Evolutionary conservation across 78 protist genomes (phyloP).

Genomic region (Dictyostelium purpureum): DNA sequence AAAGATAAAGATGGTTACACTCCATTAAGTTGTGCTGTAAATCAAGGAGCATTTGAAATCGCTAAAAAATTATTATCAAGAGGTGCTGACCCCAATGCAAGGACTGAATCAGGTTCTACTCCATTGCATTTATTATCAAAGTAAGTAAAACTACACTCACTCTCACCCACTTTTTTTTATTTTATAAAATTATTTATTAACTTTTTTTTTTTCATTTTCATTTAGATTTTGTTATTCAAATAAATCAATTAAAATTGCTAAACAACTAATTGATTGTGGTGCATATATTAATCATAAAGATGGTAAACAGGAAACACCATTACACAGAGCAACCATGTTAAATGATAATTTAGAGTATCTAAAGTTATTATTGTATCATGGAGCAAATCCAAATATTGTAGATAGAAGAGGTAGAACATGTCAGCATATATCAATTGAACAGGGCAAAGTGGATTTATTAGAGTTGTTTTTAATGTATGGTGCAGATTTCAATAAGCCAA

Average conservation of each 20-base stretch:
- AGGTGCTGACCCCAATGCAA: slow-evolving; percentile 55
- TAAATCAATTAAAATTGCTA: slow-evolving; percentile 31
- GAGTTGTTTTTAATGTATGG: slow-evolving; percentile 46
- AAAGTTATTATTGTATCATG: slow-evolving; percentile 18
- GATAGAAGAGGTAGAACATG: slow-evolving; percentile 54
- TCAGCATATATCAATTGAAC: slow-evolving; percentile 48
- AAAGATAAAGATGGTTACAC: slow-evolving; percentile 67
- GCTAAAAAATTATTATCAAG: slow-evolving; percentile 21
- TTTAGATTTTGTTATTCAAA: neutral
- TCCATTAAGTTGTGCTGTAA: slow-evolving; percentile 35
- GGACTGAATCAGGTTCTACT: slow-evolving; percentile 22
- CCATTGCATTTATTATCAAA: slow-evolving; percentile 44
- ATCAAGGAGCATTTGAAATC: slow-evolving; percentile 39
- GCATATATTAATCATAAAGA: slow-evolving; percentile 64
- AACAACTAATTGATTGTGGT: slow-evolving; percentile 27
- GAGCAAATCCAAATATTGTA: slow-evolving; percentile 64
- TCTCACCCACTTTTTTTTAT: neutral
- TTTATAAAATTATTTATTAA: neutral
- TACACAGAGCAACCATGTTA: slow-evolving; percentile 51
- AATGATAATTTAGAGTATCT: slow-evolving; percentile 20
- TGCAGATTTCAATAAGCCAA: slow-evolving; percentile 38
- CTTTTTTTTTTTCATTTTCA: neutral
- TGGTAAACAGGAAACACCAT: slow-evolving; percentile 42
- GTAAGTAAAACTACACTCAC: neutral
- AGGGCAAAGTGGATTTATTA: slow-evolving; percentile 16